Conservation (phyloP, 805 yeast genomes). For the Metschnikowia hibisci region DNA sequence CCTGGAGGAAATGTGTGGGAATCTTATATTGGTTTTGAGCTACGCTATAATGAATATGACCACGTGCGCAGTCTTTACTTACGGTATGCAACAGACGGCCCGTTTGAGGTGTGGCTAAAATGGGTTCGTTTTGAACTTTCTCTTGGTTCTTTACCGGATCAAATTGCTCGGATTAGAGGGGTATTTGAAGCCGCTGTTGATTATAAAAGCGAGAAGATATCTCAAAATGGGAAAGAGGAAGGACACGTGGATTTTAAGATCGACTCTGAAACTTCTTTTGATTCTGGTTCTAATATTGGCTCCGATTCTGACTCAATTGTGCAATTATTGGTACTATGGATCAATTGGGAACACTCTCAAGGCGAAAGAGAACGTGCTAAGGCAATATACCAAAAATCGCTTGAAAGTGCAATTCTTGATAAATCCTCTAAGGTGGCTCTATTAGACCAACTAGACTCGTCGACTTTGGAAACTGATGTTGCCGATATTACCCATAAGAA, state of each 20-base stretch:
- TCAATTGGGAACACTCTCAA: conserved; percentile 63
- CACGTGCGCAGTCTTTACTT: conserved; percentile 58
- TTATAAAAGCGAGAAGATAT: neutral
- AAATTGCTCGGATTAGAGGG: conserved; percentile 50
- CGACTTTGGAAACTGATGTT: neutral
- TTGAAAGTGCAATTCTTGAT: conserved; percentile 24
- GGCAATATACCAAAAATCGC: conserved; percentile 51
- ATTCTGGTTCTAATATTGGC: no score
- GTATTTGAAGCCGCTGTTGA: conserved; percentile 70
- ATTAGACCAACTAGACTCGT: conserved; percentile 13
- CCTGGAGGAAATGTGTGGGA: conserved; percentile 70
- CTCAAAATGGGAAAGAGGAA: neutral
- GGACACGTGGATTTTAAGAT: no score
- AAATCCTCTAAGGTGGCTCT: conserved; percentile 15
- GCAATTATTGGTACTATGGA: conserved; percentile 49
- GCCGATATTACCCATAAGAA: conserved; percentile 33
- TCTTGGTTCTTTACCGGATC: conserved; percentile 19
- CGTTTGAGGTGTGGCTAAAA: conserved; percentile 58
- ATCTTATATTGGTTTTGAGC: conserved; percentile 69
- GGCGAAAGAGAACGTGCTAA: conserved; percentile 62
- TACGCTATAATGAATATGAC: conserved; percentile 52
- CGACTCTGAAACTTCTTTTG: no score
- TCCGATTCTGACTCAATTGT: conserved; percentile 14
- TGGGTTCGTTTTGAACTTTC: conserved; percentile 71
- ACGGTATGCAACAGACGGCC: conserved; percentile 41